Evolutionary conservation across 306 rosid genomes (phyloP).

Genomic region (Sesbania bispinosa): DNA sequence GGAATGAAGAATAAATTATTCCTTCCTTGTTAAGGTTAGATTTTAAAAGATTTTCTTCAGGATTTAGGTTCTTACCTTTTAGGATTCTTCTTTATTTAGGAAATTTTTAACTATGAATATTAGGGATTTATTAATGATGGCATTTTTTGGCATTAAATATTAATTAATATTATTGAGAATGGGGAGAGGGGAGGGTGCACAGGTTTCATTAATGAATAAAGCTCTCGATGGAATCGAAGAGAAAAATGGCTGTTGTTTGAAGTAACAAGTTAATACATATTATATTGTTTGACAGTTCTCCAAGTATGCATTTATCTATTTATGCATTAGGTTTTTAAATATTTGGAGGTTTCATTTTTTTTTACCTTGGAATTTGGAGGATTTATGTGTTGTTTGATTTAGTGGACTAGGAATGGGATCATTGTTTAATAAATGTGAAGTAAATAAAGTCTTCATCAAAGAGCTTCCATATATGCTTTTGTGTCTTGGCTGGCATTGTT

Average conservation of each 20-base stretch:
- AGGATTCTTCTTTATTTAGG: neutral
- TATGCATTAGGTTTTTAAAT: too few relatives aligned
- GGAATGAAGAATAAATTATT: neutral
- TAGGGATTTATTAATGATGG: neutral
- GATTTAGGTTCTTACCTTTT: neutral
- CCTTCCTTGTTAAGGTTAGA: neutral
- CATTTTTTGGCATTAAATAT: neutral
- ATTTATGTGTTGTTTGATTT: too few relatives aligned
- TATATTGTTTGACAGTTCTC: too few relatives aligned
- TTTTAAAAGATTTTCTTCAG: neutral
- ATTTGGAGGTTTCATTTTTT: too few relatives aligned
- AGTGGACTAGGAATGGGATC: too few relatives aligned
- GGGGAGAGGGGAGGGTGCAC: neutral
- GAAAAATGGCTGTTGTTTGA: too few relatives aligned
- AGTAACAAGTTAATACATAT: too few relatives aligned
- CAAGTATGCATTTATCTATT: too few relatives aligned
- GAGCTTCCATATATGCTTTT: constrained; percentile 1
- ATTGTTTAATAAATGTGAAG: too few relatives aligned
- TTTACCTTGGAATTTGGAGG: too few relatives aligned
- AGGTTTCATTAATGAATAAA: neutral
- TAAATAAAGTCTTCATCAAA: too few relatives aligned
- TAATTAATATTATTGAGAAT: neutral
- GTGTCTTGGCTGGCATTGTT: neutral
- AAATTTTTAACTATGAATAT: neutral
- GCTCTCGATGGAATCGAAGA: neutral